Conservation (phyloP, 148 eudicot species). For the Rhododendron vialii region DNA sequence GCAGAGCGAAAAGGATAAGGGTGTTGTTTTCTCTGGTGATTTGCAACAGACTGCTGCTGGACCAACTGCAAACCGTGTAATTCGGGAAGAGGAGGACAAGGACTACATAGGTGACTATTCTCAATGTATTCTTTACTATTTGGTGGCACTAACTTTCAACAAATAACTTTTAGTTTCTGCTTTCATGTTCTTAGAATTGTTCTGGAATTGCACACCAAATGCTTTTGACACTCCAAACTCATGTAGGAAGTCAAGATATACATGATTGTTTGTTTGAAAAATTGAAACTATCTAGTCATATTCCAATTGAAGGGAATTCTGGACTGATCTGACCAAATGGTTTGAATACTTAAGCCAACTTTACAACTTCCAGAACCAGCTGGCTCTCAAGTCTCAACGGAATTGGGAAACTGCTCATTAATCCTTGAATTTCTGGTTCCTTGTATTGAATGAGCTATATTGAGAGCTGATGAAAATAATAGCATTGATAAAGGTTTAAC, state of each 20-base stretch:
- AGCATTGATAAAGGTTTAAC: neutral
- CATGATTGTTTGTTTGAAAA: neutral
- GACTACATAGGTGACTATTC: slow-evolving; percentile 14
- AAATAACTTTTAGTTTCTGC: neutral
- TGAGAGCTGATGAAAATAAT: neutral
- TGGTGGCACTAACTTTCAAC: neutral
- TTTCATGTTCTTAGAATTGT: neutral
- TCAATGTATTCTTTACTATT: neutral
- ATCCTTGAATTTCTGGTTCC: neutral
- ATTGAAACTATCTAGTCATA: neutral
- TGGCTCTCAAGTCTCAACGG: neutral
- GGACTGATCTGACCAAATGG: neutral
- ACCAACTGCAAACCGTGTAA: neutral
- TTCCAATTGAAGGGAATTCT: neutral
- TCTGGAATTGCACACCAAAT: neutral
- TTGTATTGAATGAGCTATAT: neutral
- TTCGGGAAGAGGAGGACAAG: neutral
- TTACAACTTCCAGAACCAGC: neutral
- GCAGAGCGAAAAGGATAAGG: neutral
- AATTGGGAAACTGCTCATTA: neutral
- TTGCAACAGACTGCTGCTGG: neutral
- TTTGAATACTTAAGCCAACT: neutral
- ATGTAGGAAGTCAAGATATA: neutral
- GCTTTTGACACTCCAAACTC: neutral
- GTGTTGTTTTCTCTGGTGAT: slow-evolving; percentile 3